Conservation (phyloP, 176 grass and related monocot species). For the Aegilops bicornis region DNA sequence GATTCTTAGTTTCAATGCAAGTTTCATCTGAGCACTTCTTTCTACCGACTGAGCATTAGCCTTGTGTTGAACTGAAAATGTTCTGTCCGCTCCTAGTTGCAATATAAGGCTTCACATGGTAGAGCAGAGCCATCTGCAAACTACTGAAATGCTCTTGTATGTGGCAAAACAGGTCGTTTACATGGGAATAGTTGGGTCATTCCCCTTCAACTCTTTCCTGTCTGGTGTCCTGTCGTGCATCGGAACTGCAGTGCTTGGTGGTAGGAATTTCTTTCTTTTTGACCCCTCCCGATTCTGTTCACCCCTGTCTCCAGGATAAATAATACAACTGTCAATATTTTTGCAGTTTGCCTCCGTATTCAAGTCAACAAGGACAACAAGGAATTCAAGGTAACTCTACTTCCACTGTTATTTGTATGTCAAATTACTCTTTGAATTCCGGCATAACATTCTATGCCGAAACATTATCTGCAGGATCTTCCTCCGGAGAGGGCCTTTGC, state of each 20-base stretch:
- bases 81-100: not conserved
- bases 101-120: not conserved
- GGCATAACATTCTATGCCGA: not conserved
- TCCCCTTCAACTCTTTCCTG: constrained; percentile 82
- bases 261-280: constrained; percentile 27
- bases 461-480: constrained; percentile 54
- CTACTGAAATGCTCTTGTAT: not conserved
- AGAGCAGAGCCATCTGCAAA: not conserved
- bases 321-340: not conserved
- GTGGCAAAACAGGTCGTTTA: constrained; percentile 47
- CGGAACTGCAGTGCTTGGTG: constrained; percentile 74
- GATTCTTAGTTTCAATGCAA: no score
- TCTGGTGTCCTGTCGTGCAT: constrained; percentile 79
- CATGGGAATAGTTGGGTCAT: constrained; percentile 87
- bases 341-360: constrained; percentile 87
- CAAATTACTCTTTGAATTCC: not conserved
- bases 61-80: no score
- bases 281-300: not conserved
- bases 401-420: not conserved
- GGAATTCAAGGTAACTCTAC: constrained; percentile 72
- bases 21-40: not conserved
- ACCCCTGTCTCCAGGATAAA: not conserved
- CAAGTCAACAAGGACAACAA: constrained; percentile 99
- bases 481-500: constrained; percentile 71
- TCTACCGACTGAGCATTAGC: not conserved